Percentiles rank a stretch among this genome's conserved stretches.
phyloP scores from a whole-genome alignment of 192 early-diverging fungal species.

The Lobosporangium transversale region DNA sequence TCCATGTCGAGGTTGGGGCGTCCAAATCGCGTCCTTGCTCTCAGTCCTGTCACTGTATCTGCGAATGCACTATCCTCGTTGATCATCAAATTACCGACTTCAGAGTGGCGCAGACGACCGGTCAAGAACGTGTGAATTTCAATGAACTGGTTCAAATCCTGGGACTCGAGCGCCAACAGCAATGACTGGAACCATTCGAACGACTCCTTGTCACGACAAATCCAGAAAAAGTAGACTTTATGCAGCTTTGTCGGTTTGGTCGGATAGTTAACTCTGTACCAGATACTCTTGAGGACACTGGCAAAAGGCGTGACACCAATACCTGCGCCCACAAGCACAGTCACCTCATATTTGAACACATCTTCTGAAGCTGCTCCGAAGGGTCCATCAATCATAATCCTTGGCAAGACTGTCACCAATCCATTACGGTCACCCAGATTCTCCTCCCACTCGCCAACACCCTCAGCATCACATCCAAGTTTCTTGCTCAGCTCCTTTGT shows the following conservation, averaged over 20 bases:
- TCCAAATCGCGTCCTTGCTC: constrained; percentile 57
- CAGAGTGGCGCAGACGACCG: constrained; percentile 68
- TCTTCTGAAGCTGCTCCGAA: constrained; percentile 77
- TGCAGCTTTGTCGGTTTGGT: constrained; percentile 61
- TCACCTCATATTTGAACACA: constrained; percentile 78
- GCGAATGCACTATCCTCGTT: constrained; percentile 58
- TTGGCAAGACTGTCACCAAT: constrained; percentile 56
- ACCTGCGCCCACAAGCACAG: constrained; percentile 79
- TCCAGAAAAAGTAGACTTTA: constrained; percentile 86
- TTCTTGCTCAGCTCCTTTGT: constrained; percentile 68
- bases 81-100: constrained; percentile 70
- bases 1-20: constrained; percentile 60
- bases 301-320: constrained; percentile 86
- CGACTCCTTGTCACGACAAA: constrained; percentile 74
- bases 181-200: constrained; percentile 88
- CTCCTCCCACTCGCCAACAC: constrained; percentile 40
- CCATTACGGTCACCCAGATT: constrained; percentile 48
- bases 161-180: constrained; percentile 70
- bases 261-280: constrained; percentile 70
- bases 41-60: constrained; percentile 61
- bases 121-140: constrained; percentile 78
- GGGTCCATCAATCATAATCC: constrained; percentile 76
- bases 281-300: constrained; percentile 77
- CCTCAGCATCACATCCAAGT: constrained; percentile 71
- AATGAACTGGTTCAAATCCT: constrained; percentile 69